A percentile compares a stretch with the other conserved stretches of the same genome.
phyloP scores from a whole-genome alignment of 495 filamentous ascomycete species.

The Halenospora varia region DNA sequence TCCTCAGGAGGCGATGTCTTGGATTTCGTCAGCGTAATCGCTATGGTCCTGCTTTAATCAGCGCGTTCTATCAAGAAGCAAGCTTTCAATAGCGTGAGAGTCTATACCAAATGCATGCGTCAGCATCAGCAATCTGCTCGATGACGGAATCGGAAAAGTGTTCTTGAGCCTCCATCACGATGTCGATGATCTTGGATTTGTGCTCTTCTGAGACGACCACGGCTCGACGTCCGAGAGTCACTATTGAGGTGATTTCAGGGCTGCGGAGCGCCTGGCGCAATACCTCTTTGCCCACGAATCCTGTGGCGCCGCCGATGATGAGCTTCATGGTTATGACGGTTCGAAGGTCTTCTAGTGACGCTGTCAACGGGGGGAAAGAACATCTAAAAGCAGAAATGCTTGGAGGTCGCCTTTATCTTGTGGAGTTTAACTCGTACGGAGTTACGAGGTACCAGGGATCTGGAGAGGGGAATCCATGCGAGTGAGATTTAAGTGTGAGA shows the following conservation, averaged over 20 bases:
- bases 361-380: too few relatives aligned
- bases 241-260: conserved; percentile 34
- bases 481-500: too few relatives aligned
- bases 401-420: too few relatives aligned
- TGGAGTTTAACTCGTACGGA: too few relatives aligned
- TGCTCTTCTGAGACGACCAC: conserved; percentile 15
- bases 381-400: too few relatives aligned
- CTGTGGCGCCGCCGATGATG: conserved; percentile 43
- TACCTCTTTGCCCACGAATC: conserved; percentile 40
- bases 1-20: conserved; percentile 31
- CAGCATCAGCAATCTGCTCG: conserved; percentile 36
- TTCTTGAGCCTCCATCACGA: conserved; percentile 35
- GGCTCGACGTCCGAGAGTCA: conserved; percentile 35
- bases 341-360: too few relatives aligned
- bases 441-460: too few relatives aligned
- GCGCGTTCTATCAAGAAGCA: background rate
- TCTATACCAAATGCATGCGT: conserved; percentile 49
- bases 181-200: conserved; percentile 35
- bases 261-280: conserved; percentile 36
- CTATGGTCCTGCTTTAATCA: conserved; percentile 35
- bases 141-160: conserved; percentile 40
- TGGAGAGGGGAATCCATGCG: too few relatives aligned
- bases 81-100: background rate
- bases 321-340: too few relatives aligned
- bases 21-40: conserved; percentile 35